Percentiles rank a stretch among this genome's conserved stretches.
These are phyloP conservation scores for Lasiodiplodia citricola DNA, from an alignment of 2,329 filamentous ascomycete species.

Conservation along the genomic window DNA sequence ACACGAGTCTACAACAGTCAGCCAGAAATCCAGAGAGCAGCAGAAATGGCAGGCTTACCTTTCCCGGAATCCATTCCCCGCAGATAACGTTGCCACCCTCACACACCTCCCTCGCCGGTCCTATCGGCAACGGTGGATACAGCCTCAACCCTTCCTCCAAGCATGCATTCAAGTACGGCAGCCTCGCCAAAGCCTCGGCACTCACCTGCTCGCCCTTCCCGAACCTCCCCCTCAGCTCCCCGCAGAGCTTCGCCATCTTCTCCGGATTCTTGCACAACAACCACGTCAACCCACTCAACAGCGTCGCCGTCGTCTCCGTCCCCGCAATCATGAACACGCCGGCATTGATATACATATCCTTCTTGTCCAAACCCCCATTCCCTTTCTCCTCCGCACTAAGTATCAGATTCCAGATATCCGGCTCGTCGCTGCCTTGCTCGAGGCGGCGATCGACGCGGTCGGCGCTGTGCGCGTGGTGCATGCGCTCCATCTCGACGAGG, in stretches of 20 bases:
- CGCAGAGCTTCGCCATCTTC: background rate
- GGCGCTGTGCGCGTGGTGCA: background rate
- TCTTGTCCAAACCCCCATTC: constrained; percentile 7
- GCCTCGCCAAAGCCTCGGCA: background rate
- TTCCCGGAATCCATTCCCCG: background rate
- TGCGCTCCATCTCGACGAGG: background rate
- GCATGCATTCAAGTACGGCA: background rate
- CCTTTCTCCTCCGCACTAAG: constrained; percentile 33
- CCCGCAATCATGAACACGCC: constrained; percentile 50
- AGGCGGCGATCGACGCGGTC: constrained; percentile 34
- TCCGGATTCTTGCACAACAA: constrained; percentile 30
- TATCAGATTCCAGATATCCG: constrained; percentile 47
- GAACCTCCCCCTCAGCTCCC: background rate
- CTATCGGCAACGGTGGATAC: background rate
- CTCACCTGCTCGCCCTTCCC: background rate
- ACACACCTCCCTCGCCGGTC: background rate
- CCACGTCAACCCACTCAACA: constrained; percentile 46
- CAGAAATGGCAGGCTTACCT: constrained; percentile 26
- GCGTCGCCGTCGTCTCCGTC: constrained; percentile 52
- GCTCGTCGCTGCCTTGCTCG: constrained; percentile 23
- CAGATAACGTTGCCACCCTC: background rate
- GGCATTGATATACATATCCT: constrained; percentile 46
- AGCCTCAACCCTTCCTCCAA: background rate
- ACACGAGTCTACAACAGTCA: background rate
- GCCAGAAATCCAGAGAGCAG: background rate